phyloP scores from a whole-genome alignment of 441 rosid species.

The Populus hybrid region DNA sequence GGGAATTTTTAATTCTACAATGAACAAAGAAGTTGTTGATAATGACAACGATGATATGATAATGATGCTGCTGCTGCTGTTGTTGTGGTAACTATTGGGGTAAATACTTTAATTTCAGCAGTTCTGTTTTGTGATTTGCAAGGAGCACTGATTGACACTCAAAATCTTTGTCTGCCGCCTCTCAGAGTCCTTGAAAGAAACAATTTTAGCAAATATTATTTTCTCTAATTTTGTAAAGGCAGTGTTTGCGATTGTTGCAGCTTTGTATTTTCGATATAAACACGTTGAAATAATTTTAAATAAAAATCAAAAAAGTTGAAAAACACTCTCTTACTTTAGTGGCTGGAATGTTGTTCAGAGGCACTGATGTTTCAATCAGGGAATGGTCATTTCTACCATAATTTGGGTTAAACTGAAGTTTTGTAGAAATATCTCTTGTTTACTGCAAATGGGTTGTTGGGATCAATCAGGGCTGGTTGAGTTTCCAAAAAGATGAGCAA shows the following conservation, averaged over 20 bases:
- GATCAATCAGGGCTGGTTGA: not conserved
- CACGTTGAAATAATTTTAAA: no score
- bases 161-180: no score
- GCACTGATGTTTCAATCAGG: not conserved
- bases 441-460: not conserved
- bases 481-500: not conserved
- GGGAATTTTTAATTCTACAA: constrained; percentile 11
- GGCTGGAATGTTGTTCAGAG: no score
- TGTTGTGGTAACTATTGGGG: not conserved
- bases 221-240: not conserved
- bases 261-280: no score
- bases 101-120: constrained; percentile 1
- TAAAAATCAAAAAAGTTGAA: no score
- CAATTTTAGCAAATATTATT: not conserved
- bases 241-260: no score
- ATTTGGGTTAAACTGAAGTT: not conserved
- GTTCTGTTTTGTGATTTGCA: not conserved
- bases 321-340: no score
- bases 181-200: no score
- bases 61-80: not conserved
- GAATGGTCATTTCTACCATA: not conserved
- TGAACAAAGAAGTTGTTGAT: not conserved
- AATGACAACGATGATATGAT: no score
- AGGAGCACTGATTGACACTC: no score
- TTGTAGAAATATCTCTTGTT: not conserved